Conservation (phyloP, 148 eudicot species). For the Agrostemma githago region DNA sequence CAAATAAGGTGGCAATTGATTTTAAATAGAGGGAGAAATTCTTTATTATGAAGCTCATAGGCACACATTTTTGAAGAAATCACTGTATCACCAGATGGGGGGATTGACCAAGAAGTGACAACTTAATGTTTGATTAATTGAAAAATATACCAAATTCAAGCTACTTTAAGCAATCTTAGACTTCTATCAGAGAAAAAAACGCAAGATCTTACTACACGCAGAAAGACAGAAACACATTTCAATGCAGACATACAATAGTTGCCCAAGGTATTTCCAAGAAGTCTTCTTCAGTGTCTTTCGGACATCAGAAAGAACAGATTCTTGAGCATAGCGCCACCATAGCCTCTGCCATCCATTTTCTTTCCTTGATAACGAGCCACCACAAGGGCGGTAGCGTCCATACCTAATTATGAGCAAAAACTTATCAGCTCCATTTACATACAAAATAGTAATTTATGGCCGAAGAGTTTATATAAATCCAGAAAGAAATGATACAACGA, state of each 20-base stretch:
- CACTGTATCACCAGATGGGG: background rate
- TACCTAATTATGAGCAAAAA: conserved; percentile 40
- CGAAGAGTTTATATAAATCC: conserved; percentile 2
- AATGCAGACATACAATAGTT: conserved; percentile 60
- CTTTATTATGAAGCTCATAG: background rate
- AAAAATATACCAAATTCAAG: background rate
- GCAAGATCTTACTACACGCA: background rate
- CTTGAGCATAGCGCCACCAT: conserved; percentile 97
- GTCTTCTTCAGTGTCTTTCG: conserved; percentile 65
- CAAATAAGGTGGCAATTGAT: too few relatives aligned
- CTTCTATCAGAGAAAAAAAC: background rate
- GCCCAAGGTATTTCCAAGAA: conserved; percentile 81
- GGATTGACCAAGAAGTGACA: background rate
- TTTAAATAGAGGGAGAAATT: background rate
- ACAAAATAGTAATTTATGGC: conserved; percentile 6
- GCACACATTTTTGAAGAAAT: conserved; percentile 1
- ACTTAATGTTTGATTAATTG: background rate
- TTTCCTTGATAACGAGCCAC: conserved; percentile 53
- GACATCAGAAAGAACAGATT: conserved; percentile 73
- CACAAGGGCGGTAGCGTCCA: conserved; percentile 85
- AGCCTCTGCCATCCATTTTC: conserved; percentile 70
- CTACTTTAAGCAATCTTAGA: background rate
- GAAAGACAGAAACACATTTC: background rate
- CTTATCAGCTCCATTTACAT: background rate
- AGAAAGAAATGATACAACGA: background rate